phyloP scores from a whole-genome alignment of 169 alveolate genomes.

The Babesia divergens region DNA sequence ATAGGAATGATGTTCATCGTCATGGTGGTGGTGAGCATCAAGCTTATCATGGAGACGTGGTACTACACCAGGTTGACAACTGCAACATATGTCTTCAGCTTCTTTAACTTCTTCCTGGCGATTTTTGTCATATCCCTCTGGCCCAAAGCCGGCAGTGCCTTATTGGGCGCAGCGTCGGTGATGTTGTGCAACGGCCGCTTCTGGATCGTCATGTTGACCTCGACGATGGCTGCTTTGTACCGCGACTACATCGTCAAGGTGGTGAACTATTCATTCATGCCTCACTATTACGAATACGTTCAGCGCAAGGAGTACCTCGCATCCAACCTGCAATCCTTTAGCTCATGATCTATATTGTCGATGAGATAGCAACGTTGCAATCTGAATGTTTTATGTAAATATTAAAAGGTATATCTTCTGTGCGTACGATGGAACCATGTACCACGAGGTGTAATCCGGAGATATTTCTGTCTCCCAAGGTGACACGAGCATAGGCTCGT shows the following conservation, averaged over 20 bases:
- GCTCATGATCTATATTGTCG: no score
- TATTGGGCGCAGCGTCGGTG: constrained; percentile 31
- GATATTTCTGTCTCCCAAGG: no score
- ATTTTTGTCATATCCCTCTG: constrained; percentile 23
- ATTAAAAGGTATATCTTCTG: no score
- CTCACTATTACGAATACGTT: constrained; percentile 59
- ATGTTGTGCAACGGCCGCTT: constrained; percentile 37
- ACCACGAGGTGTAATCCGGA: no score
- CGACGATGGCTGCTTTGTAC: constrained; percentile 44
- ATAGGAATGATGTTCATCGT: constrained; percentile 61
- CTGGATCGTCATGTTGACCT: constrained; percentile 41
- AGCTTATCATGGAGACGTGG: constrained; percentile 76
- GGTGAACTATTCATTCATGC: constrained; percentile 50
- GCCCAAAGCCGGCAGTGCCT: constrained; percentile 25
- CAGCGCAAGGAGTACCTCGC: constrained; percentile 59
- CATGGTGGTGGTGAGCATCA: constrained; percentile 71
- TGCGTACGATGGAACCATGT: no score
- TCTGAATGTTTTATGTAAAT: no score
- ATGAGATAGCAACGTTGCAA: no score
- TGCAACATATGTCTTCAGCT: constrained; percentile 60
- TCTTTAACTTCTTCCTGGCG: constrained; percentile 53
- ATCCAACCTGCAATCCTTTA: neutral
- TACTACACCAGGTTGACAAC: constrained; percentile 62
- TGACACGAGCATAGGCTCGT: no score
- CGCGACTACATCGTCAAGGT: constrained; percentile 56